Percentiles rank a stretch among this genome's conserved stretches.
Evolutionary conservation across 2,329 filamentous ascomycete species (phyloP).

Genomic region (Neurospora sp.): DNA sequence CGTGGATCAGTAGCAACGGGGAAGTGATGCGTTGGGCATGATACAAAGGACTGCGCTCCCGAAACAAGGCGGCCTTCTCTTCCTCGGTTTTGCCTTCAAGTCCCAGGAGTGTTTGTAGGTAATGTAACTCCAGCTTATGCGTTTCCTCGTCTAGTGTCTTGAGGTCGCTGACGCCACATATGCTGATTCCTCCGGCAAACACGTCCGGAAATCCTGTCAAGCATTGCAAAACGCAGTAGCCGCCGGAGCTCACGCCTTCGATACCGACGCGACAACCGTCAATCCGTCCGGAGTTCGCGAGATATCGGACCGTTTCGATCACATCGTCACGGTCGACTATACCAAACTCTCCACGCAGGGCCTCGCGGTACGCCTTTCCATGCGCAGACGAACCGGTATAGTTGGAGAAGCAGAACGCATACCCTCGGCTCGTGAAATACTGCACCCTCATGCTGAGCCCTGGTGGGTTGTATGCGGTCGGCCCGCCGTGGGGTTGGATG

Average conservation of each 20-base stretch:
- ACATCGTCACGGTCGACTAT: constrained; percentile 41
- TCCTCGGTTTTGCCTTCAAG: constrained; percentile 24
- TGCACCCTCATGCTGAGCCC: constrained; percentile 36
- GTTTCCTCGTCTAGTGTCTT: constrained; percentile 34
- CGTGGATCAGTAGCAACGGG: constrained; percentile 47
- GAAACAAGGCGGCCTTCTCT: constrained; percentile 29
- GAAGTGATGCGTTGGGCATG: constrained; percentile 37
- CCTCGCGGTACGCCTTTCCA: constrained; percentile 38
- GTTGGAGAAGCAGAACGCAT: constrained; percentile 40
- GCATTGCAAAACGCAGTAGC: constrained; percentile 42
- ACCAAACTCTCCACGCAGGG: constrained; percentile 41
- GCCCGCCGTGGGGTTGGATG: constrained; percentile 41
- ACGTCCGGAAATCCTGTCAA: constrained; percentile 34
- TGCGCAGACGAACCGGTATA: constrained; percentile 43
- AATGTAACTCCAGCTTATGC: constrained; percentile 48
- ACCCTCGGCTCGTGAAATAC: constrained; percentile 45
- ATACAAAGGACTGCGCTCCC: constrained; percentile 38
- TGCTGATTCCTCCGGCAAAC: constrained; percentile 40
- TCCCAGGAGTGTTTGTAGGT: constrained; percentile 36
- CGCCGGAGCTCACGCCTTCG: constrained; percentile 41
- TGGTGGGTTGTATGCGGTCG: constrained; percentile 32
- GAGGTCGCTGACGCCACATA: constrained; percentile 43
- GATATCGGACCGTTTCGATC: constrained; percentile 33
- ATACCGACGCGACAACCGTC: constrained; percentile 33
- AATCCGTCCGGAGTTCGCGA: constrained; percentile 28